These are phyloP conservation scores for Lagerstroemia speciosa DNA, from an alignment of 345 rosid species.

Conservation along the genomic window DNA sequence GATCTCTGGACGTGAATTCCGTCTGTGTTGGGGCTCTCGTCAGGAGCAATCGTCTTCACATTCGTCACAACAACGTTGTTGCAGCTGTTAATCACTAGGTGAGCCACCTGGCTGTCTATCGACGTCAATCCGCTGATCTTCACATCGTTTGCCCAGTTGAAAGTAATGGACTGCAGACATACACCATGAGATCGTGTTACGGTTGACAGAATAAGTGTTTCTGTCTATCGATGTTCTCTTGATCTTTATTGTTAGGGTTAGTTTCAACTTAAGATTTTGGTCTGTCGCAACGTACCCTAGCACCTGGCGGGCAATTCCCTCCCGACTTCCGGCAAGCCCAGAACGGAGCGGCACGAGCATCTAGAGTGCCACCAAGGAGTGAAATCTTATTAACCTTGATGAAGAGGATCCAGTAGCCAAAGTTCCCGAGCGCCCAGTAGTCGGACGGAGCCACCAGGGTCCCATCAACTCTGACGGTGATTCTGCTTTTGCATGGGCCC, in stretches of 20 bases:
- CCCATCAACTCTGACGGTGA: too few species aligned
- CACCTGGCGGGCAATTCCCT: constrained; percentile 44
- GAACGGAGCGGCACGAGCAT: constrained; percentile 37
- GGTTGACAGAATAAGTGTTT: too few species aligned
- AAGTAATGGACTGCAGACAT: constrained; percentile 30
- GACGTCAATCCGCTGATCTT: constrained; percentile 25
- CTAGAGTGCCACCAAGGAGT: constrained; percentile 42
- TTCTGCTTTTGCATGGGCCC: too few species aligned
- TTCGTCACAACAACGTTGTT: constrained; percentile 14
- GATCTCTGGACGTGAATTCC: too few species aligned
- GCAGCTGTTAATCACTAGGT: constrained; percentile 22
- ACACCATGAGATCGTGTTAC: too few species aligned
- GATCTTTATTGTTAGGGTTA: too few species aligned
- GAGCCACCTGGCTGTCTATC: constrained; percentile 25
- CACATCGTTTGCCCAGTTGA: constrained; percentile 19
- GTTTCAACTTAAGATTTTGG: too few species aligned
- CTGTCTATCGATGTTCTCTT: too few species aligned
- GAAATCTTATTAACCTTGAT: too few species aligned
- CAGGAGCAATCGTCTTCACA: constrained; percentile 21
- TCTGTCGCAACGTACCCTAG: constrained; percentile 49
- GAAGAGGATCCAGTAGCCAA: too few species aligned
- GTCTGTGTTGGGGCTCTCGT: not conserved
- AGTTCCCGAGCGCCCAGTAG: too few species aligned
- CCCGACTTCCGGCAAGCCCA: constrained; percentile 57
- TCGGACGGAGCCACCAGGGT: too few species aligned